Base-by-base conservation (phyloP, 108 stramenopile genomes). In the Skeletonema costatum region DNA sequence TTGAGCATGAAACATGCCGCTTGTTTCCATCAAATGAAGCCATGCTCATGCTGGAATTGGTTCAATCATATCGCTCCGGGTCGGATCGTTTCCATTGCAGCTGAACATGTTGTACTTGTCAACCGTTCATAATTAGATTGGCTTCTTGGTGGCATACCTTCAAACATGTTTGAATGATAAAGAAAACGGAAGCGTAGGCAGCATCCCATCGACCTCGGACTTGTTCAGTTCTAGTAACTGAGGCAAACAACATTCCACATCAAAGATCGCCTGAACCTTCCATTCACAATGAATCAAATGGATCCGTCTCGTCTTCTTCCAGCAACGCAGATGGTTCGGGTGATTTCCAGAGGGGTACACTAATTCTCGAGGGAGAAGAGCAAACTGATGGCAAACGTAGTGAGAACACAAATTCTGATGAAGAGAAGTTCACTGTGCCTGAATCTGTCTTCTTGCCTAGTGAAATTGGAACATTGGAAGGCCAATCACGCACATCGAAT, bases 381-480 rank as follows among this genome's bases (percentile, higher is more conserved):
- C 50, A 51, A 42, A 42, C 21, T 25, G 13, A 25, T 44, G 30
- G 39, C 29, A 44, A 44, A 29, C 17, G 30, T 8, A 48, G 35
- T 33, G 62, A 30, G 4, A 9, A 42, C 9, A 13, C 19, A 30
- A 3, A 46, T 30, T 32, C 19, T 30, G 66, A 67, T 25, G 21
- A 12, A 21, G 42, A 44, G 42, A 48, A 44, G 48, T 48, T 67
- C 11, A 32, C 66, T 30, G 48, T 67, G 7, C 66, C 66, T 29
- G 66, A 67, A 48, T 31, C 66, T 25, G 66, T 46, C 19, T 46
- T 67, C 41, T 67, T 67, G 42, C 66, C 66, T 31, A 67, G 66
- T 11, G 66, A 67, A 32, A 50, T 67, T 2, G 31, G 66, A 4
- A 67, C 44, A 6, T 32, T 67, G 19, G 42, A 32, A 14, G 42